Evolutionary conservation across 2,329 filamentous ascomycete species (phyloP).

Genomic region (Stagonosporopsis vannaccii): DNA sequence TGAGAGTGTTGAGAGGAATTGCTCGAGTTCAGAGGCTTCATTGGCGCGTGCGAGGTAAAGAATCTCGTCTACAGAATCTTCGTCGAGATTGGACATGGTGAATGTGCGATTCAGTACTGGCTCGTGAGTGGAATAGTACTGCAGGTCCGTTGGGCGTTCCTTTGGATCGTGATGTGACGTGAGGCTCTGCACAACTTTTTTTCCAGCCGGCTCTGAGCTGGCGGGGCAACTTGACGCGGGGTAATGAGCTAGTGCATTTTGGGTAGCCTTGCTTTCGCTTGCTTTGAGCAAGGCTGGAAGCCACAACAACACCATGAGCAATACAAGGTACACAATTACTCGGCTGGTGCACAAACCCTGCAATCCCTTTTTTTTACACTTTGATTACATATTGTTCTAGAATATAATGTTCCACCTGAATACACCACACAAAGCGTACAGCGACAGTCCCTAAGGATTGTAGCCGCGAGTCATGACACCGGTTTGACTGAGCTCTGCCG

Average conservation of each 20-base stretch:
- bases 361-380: not conserved
- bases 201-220: not conserved
- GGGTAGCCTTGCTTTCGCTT: not conserved
- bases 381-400: not conserved
- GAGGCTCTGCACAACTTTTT: constrained; percentile 20
- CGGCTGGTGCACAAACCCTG: not conserved
- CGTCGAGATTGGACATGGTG: constrained; percentile 47
- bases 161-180: constrained; percentile 14
- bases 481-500: not conserved
- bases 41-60: constrained; percentile 85
- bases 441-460: not conserved
- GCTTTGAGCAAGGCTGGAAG: constrained; percentile 1
- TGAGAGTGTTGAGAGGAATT: constrained; percentile 66
- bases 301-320: not conserved
- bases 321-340: not conserved
- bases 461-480: not conserved
- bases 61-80: constrained; percentile 89
- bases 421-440: not conserved
- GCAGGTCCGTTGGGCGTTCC: constrained; percentile 2
- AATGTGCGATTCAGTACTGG: not conserved
- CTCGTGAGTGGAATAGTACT: not conserved
- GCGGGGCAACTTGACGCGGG: constrained; percentile 14
- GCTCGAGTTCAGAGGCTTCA: constrained; percentile 73
- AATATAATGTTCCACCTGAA: not conserved
- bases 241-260: not conserved